Evolutionary conservation across 768 basidiomycete genomes (phyloP), one percentile per base, ranked within the genome.

Genomic region (Lyophyllum shimeji): DNA sequence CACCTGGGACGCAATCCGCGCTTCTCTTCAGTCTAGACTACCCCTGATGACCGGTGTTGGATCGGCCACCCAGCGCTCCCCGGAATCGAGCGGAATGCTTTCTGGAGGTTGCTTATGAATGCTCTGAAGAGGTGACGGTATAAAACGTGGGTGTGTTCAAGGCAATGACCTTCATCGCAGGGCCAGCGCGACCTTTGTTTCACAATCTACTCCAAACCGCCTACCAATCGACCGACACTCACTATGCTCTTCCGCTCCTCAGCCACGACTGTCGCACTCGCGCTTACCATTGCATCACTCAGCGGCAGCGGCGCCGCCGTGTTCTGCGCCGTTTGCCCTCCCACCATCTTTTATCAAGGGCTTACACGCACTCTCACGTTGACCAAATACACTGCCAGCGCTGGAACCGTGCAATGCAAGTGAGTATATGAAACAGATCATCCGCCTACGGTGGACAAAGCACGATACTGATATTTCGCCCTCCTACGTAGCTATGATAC

Each of bases 381-480:
- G 31, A 55, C 60, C 27, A 44, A 2, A 33, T 54, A 60, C 25
- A 57, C 49, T 23, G 7, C 39, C n/a, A 52, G 42, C 25, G 27
- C 39, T 9, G 46, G 46, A 0, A 52, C 45, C 13, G 49, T 49
- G 27, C 59, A 60, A 31, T 60, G 59, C 59, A 52, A 60, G 59
- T 57, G 39, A 3, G 59, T 60, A 8, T 37, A 25, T 9, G 11
- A 24, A 9, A 20, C 11, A 44, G 34, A 9, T 29, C 25, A 4
- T 20, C 1, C 11, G 8, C 23, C 15, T 40, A n/a, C 18, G 8
- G 11, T 7, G 3, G n/a, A 40, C n/a, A n/a, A 9, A 40, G 2
- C 1, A 34, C 3, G 7, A 2, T 47, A 34, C 34, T 42, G 0
- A 43, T 29, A 15, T 42, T 3, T 37, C 17, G 31, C 15, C 34